phyloP scores from a whole-genome alignment of 805 yeast species.

The Yarrowia hollandica region DNA sequence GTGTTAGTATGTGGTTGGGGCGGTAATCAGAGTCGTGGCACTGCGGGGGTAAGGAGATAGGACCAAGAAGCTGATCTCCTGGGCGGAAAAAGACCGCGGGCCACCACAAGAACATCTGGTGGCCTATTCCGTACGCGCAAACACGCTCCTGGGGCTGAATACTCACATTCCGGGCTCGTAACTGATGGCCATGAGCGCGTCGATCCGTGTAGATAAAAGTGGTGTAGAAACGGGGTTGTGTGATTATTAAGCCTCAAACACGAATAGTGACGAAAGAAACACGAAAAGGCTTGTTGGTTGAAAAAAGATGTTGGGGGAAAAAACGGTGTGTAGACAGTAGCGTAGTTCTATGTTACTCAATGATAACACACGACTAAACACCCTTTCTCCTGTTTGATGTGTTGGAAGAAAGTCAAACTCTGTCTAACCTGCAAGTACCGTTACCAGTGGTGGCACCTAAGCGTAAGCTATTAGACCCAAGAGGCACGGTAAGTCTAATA shows the following conservation, averaged over 20 bases:
- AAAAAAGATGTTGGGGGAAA: not conserved
- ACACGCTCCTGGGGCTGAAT: too few relatives aligned
- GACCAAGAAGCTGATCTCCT: too few relatives aligned
- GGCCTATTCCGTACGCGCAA: too few relatives aligned
- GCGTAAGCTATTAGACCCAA: not conserved
- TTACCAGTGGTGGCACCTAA: not conserved
- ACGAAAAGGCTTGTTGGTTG: not conserved
- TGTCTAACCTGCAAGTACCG: conserved; percentile 11
- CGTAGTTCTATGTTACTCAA: not conserved
- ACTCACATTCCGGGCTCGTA: conserved; percentile 59
- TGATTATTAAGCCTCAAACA: not conserved
- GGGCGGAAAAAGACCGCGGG: too few relatives aligned
- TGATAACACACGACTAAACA: conserved; percentile 15
- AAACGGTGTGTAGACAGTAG: not conserved
- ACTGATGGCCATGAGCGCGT: conserved; percentile 43
- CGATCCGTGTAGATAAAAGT: conserved; percentile 6
- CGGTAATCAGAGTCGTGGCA: too few relatives aligned
- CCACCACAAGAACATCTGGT: too few relatives aligned
- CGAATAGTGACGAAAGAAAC: not conserved
- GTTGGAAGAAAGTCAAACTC: conserved; percentile 27
- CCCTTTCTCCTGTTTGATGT: conserved; percentile 23
- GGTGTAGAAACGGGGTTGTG: not conserved
- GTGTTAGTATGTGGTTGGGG: conserved; percentile 7
- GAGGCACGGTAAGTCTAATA: not conserved
- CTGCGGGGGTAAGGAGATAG: too few relatives aligned